These are phyloP conservation scores for Phialophora chinensis DNA, from an alignment of 2,329 filamentous ascomycete species.

Conservation along the genomic window DNA sequence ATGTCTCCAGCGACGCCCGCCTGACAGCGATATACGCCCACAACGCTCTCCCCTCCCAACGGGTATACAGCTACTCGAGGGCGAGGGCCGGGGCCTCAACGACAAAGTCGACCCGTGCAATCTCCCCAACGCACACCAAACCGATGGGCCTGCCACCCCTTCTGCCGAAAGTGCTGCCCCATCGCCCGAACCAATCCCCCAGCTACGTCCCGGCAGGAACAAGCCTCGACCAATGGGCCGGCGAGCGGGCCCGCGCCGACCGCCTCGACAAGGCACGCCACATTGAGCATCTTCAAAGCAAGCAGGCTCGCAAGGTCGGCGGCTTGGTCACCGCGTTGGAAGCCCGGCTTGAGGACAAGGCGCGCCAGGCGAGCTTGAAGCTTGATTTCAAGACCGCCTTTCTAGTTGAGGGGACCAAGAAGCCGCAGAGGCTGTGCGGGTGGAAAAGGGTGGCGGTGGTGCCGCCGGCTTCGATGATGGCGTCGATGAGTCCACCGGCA, in stretches of 20 bases:
- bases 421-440: background rate
- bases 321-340: background rate
- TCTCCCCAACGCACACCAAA: background rate
- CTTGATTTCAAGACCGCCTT: background rate
- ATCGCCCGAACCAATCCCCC: background rate
- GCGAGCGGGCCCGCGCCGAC: background rate
- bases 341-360: background rate
- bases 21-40: background rate
- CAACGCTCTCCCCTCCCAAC: background rate
- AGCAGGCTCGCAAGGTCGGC: background rate
- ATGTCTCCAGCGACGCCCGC: constrained; percentile 1
- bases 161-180: background rate
- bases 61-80: background rate
- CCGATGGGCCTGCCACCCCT: background rate
- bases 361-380: background rate
- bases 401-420: too few relatives aligned
- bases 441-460: background rate
- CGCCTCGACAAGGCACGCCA: background rate
- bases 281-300: background rate
- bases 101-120: background rate
- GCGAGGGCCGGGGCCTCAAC: background rate
- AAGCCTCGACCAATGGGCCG: background rate
- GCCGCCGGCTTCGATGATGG: too few relatives aligned
- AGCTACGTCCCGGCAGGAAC: background rate
- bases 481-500: too few relatives aligned